Evolutionary conservation across 805 yeast genomes (phyloP).

Genomic region (Hemisphaericaspora nanyangensis): DNA sequence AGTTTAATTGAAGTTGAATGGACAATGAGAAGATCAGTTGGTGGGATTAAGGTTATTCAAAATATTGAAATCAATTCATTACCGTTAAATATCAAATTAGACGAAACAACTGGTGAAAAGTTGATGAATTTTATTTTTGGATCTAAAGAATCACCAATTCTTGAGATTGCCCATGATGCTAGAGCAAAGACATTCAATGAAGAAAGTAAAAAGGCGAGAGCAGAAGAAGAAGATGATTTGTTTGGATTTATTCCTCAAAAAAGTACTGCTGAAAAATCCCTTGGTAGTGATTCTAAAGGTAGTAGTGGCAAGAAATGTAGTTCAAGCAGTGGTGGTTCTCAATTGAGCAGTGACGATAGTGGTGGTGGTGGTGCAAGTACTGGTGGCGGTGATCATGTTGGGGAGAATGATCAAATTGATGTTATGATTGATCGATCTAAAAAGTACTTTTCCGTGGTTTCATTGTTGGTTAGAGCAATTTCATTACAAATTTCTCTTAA

Average conservation of each 20-base stretch:
- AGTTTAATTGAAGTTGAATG: conserved; percentile 33
- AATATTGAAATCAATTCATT: conserved; percentile 32
- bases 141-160: conserved; percentile 13
- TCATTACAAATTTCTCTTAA: conserved; percentile 33
- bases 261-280: conserved; percentile 12
- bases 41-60: conserved; percentile 40
- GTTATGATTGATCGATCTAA: conserved; percentile 77
- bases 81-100: conserved; percentile 37
- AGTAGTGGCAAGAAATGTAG: conserved; percentile 1
- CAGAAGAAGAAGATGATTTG: conserved; percentile 6
- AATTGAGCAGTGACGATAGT: background rate
- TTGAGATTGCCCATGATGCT: conserved; percentile 1
- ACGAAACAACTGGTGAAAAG: conserved; percentile 36
- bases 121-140: conserved; percentile 36
- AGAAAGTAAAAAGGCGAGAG: background rate
- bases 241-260: conserved; percentile 9
- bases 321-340: background rate
- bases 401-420: conserved; percentile 28
- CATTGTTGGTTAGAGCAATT: conserved; percentile 38
- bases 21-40: conserved; percentile 40
- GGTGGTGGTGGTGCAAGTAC: background rate
- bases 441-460: conserved; percentile 62
- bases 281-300: conserved; percentile 5
- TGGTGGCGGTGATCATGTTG: background rate
- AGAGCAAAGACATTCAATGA: conserved; percentile 8